phyloP scores from a whole-genome alignment of 1,284 basidiomycete species.

The Pulchroboletus neoregius region DNA sequence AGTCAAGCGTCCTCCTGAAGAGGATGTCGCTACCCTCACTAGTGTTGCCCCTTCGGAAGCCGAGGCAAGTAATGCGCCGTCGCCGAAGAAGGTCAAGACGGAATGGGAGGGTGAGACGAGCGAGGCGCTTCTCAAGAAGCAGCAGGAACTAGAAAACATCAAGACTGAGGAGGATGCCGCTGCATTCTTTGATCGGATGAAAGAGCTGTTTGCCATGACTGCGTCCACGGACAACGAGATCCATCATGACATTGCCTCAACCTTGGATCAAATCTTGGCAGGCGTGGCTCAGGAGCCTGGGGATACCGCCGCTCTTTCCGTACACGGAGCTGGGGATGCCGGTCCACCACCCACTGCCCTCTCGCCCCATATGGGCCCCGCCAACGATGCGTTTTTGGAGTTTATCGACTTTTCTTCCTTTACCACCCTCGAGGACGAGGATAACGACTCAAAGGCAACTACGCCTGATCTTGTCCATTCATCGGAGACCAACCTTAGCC shows the following conservation, averaged over 20 bases:
- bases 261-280: conserved; percentile 59
- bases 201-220: conserved; percentile 53
- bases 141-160: conserved; percentile 52
- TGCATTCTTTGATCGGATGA: conserved; percentile 59
- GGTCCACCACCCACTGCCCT: conserved; percentile 35
- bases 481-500: conserved; percentile 72
- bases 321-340: conserved; percentile 26
- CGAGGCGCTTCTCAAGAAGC: conserved; percentile 51
- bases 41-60: conserved; percentile 33
- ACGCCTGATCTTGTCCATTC: conserved; percentile 68
- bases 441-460: conserved; percentile 55
- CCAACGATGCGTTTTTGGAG: conserved; percentile 35
- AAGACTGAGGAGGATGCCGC: conserved; percentile 64
- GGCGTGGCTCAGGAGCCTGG: conserved; percentile 42
- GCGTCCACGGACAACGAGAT: conserved; percentile 43
- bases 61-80: conserved; percentile 50
- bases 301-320: conserved; percentile 33
- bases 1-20: conserved; percentile 58
- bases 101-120: conserved; percentile 62
- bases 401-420: conserved; percentile 68
- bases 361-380: conserved; percentile 36
- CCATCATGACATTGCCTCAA: conserved; percentile 53
- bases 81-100: conserved; percentile 64
- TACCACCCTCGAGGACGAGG: conserved; percentile 54
- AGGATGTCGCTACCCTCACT: conserved; percentile 39